These are phyloP conservation scores for Pseudocercospora vitis DNA, from an alignment of 2,329 filamentous ascomycete species.

Conservation along the genomic window DNA sequence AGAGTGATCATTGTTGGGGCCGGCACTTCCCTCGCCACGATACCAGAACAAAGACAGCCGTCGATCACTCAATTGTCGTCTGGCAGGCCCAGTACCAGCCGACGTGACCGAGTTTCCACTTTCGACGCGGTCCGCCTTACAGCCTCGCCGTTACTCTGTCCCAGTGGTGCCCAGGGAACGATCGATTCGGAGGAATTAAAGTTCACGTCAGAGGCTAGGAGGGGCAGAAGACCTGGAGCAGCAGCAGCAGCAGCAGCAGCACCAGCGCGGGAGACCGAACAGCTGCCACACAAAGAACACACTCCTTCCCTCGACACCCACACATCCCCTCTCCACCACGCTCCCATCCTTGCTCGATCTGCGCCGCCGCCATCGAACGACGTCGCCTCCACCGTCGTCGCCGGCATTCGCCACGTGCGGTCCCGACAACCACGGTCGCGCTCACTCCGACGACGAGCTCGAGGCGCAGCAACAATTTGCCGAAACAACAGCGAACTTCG, in stretches of 20 bases:
- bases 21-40: conserved; percentile 3
- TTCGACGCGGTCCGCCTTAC: too few relatives aligned
- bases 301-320: neutral
- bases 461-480: conserved; percentile 5
- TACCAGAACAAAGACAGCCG: neutral
- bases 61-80: neutral
- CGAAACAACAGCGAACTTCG: neutral
- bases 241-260: neutral
- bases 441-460: neutral
- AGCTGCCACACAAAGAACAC: neutral
- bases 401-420: neutral
- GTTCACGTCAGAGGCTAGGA: neutral
- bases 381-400: neutral
- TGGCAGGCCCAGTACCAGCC: neutral
- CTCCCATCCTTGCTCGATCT: neutral
- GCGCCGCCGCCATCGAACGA: neutral
- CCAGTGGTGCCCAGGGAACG: neutral
- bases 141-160: too few relatives aligned
- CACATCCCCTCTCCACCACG: neutral
- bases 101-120: too few relatives aligned
- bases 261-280: neutral
- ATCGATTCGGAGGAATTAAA: neutral
- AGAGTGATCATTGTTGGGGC: neutral
- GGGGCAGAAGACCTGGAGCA: neutral
- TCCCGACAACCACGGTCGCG: neutral